Conservation (phyloP, 1,284 basidiomycete species). For the Tausonia pullulans region DNA sequence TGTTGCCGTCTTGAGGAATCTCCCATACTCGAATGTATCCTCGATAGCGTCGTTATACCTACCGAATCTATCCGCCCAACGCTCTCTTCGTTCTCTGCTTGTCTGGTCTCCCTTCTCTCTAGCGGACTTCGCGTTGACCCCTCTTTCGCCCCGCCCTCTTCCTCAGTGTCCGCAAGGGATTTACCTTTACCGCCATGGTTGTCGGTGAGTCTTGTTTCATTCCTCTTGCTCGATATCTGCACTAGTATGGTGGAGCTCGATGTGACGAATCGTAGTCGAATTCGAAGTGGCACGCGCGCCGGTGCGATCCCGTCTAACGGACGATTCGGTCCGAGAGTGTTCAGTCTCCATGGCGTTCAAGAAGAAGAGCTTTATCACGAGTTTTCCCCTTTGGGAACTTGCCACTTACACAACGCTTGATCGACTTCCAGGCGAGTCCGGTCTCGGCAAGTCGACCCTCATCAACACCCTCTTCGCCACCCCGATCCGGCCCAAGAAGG, state of each 20-base stretch:
- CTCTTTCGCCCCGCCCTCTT: neutral
- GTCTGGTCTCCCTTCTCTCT: too few relatives aligned
- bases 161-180: constrained; percentile 53
- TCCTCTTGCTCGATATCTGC: constrained; percentile 15
- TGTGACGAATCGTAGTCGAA: too few relatives aligned
- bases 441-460: constrained; percentile 91
- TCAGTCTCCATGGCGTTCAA: constrained; percentile 3
- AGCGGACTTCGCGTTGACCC: neutral
- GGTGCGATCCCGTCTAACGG: too few relatives aligned
- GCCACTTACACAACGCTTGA: constrained; percentile 1
- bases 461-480: constrained; percentile 98
- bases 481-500: constrained; percentile 76
- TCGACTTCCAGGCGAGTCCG: constrained; percentile 67
- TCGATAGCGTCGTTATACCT: too few relatives aligned
- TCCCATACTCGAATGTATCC: too few relatives aligned
- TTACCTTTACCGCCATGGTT: constrained; percentile 93
- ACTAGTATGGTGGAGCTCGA: too few relatives aligned
- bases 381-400: neutral
- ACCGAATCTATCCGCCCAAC: too few relatives aligned
- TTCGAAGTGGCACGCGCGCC: too few relatives aligned
- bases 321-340: constrained; percentile 9
- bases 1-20: too few relatives aligned
- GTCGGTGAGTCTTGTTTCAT: constrained; percentile 57
- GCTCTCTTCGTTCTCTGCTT: too few relatives aligned
- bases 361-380: neutral